Base-by-base conservation (phyloP, 176 grass and related monocot species). In the Ampelocalamus luodianensis region DNA sequence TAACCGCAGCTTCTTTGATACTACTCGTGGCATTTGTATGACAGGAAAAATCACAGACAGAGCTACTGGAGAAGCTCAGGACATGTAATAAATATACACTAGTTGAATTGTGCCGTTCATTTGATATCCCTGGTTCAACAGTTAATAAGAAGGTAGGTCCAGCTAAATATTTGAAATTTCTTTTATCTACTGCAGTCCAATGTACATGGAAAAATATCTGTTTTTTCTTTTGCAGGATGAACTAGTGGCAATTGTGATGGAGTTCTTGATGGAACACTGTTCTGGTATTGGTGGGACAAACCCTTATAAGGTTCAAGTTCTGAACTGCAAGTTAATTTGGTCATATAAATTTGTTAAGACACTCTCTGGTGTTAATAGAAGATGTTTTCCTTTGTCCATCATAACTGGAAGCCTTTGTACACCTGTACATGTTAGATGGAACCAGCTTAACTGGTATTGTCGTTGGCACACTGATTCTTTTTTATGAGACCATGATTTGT, bases 21-120 rank as follows among this genome's bases (percentile, higher is more conserved):
- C 43, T 63, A 29, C 37, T 39, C 0, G 1, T 83, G 66, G 58
- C 73, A n/a, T 86, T 36, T 73, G 5, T 68, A n/a, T 82, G 39
- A 53, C 74, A 92, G 86, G 79, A 86, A 86, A 82, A 82, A 60
- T 78, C 68, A 62, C 12, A 5, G 51, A 67, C 68, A 27, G 78
- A 89, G 79, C 39, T 89, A 62, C 68, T 86, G 60, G 86, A 89
- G 50, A 92, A 86, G 49, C 90, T 92, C 43, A 68, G 26, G 12
- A 18, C 29, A 53, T 79, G 40, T 79, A 88, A 43, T 32, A 86
- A 87, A 54, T 0, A 40, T 68, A 78, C 13, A 3, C 74, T 86
- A 62, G 37, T 89, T 5, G 72, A 83, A 86, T 9, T 87, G 12
- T 90, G 85, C 32, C 80, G 45, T 64, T 91, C 86, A 29, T 74